These are phyloP conservation scores for Beta lomatogona DNA, from an alignment of 179 eudicot genomes.

Conservation along the genomic window DNA sequence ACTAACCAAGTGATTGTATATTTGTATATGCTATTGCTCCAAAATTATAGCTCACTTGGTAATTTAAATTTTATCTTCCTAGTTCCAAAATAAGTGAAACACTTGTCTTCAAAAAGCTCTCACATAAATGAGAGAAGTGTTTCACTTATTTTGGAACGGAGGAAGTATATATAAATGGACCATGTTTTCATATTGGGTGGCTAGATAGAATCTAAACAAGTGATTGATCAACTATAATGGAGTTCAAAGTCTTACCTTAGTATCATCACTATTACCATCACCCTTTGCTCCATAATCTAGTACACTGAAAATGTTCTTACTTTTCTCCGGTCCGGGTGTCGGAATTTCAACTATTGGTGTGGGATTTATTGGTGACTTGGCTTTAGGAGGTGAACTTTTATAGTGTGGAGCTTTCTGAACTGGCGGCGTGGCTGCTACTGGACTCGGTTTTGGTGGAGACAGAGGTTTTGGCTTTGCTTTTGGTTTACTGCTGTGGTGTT, in stretches of 20 bases:
- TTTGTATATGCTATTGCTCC: background rate
- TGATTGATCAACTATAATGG: background rate
- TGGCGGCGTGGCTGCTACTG: conserved; percentile 25
- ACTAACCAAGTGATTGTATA: background rate
- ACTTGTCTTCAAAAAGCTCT: too few relatives aligned
- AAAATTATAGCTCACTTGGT: background rate
- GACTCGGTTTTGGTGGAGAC: conserved; percentile 35
- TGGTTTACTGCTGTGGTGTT: conserved; percentile 45
- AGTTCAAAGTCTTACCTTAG: conserved; percentile 51
- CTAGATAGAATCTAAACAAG: background rate
- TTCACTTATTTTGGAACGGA: too few relatives aligned
- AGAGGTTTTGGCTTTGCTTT: conserved; percentile 39
- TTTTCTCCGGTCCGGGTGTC: conserved; percentile 35
- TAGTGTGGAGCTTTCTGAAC: conserved; percentile 26
- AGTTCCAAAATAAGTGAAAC: too few relatives aligned
- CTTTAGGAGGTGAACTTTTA: conserved; percentile 34
- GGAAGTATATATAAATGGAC: too few relatives aligned
- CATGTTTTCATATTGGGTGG: background rate
- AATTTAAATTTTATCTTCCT: too few relatives aligned
- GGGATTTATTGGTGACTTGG: conserved; percentile 27
- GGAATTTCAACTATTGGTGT: conserved; percentile 34
- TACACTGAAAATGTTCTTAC: conserved; percentile 45
- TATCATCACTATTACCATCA: conserved; percentile 67
- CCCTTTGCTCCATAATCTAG: conserved; percentile 79
- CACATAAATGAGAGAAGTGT: too few relatives aligned